Evolutionary conservation across 2,329 filamentous ascomycete genomes (phyloP).

Genomic region (Xylaria sp.): DNA sequence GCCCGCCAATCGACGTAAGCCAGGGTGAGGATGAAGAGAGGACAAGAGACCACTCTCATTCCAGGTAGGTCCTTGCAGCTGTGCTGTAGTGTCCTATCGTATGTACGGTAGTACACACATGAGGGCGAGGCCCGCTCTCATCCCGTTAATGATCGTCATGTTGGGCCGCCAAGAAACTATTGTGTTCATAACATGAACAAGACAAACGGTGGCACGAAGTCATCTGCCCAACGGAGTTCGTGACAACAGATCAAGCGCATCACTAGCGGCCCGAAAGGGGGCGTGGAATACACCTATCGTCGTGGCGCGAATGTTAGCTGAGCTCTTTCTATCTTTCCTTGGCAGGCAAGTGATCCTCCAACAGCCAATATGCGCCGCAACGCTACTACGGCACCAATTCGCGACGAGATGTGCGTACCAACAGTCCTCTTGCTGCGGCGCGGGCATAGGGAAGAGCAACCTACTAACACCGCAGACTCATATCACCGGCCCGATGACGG

Average conservation of each 20-base stretch:
- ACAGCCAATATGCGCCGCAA: neutral
- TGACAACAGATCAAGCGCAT: neutral
- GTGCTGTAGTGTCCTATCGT: no score
- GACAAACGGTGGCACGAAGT: neutral
- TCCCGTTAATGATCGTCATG: constrained; percentile 3
- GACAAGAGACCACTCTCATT: neutral
- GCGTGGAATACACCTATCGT: neutral
- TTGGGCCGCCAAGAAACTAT: constrained; percentile 5
- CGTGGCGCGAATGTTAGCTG: constrained; percentile 5
- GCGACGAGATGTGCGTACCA: neutral
- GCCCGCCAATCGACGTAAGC: constrained; percentile 4
- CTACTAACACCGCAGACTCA: neutral
- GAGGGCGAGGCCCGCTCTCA: neutral
- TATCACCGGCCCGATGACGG: neutral
- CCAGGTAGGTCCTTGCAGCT: neutral
- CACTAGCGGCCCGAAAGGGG: neutral
- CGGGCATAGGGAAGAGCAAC: neutral
- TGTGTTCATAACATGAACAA: neutral
- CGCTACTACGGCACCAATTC: neutral
- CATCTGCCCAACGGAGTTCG: neutral
- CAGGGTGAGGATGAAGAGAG: neutral
- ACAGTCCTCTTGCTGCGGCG: neutral
- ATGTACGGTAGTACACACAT: neutral
- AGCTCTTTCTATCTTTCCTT: neutral
- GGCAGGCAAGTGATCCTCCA: constrained; percentile 3